These are phyloP conservation scores for Phialophora macrospora DNA, from an alignment of 2,329 filamentous ascomycete genomes.

Conservation along the genomic window DNA sequence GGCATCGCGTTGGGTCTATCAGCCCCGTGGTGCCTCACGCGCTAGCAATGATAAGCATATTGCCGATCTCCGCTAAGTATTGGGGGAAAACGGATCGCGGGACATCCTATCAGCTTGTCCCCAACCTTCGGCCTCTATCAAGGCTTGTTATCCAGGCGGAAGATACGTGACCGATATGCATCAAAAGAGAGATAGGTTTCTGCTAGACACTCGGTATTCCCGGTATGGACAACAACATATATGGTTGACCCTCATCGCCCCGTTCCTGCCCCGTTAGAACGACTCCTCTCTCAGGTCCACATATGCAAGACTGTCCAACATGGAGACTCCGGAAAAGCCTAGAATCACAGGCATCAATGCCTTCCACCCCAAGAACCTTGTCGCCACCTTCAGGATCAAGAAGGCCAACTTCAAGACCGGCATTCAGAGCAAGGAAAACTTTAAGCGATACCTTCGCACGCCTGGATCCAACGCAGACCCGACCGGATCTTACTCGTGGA, in stretches of 20 bases:
- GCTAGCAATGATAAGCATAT: no score
- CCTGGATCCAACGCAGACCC: slow-evolving; percentile 17
- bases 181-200: no score
- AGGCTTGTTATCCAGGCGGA: no score
- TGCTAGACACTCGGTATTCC: background rate
- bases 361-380: slow-evolving; percentile 18
- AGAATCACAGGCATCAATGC: slow-evolving; percentile 22
- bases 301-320: background rate
- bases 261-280: background rate
- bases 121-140: no score
- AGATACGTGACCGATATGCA: no score
- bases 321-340: slow-evolving; percentile 5
- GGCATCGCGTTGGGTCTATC: background rate
- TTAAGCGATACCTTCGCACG: slow-evolving; percentile 18
- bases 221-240: background rate
- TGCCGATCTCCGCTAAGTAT: no score
- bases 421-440: slow-evolving; percentile 24
- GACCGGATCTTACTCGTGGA: slow-evolving; percentile 16
- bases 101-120: no score
- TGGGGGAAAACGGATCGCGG: no score
- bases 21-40: no score
- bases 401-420: slow-evolving; percentile 16
- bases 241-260: background rate
- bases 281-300: background rate
- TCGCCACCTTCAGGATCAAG: slow-evolving; percentile 15